Evolutionary conservation across 352 stramenopile genomes (phyloP).

Genomic region (Aphanomyces invadans): DNA sequence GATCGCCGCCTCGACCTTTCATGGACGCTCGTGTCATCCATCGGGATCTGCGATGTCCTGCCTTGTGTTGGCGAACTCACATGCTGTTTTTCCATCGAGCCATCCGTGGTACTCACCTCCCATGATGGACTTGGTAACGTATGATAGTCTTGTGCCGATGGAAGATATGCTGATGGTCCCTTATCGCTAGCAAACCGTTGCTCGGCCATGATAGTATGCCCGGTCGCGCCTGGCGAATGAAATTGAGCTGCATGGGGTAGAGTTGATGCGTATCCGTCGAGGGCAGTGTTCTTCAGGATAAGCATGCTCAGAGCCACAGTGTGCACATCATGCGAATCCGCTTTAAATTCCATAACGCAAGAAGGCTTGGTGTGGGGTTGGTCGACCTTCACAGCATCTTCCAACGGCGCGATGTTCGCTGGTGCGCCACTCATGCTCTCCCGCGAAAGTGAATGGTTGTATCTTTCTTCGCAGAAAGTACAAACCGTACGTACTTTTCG

Average conservation of each 20-base stretch:
- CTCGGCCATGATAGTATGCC: not conserved
- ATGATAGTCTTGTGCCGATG: not conserved
- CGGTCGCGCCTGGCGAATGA: not conserved
- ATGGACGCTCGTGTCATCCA: not conserved
- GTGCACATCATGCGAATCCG: not conserved
- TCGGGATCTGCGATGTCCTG: not conserved
- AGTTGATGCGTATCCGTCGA: not conserved
- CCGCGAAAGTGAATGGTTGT: conserved; percentile 1
- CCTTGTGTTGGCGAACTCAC: not conserved
- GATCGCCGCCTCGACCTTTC: not conserved
- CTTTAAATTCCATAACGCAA: not conserved
- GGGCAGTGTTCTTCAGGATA: not conserved
- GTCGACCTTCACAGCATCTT: not conserved
- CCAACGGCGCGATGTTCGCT: not conserved
- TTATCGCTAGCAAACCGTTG: not conserved
- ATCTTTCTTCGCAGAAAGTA: conserved; percentile 5
- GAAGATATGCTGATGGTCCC: not conserved
- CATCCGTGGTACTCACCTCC: not conserved
- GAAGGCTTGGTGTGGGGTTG: not conserved
- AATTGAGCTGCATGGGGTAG: not conserved
- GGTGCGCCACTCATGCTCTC: conserved; percentile 10
- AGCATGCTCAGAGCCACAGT: conserved; percentile 12
- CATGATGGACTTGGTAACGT: not conserved
- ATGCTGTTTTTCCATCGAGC: not conserved
- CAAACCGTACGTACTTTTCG: not conserved